Percentiles rank a stretch among this genome's conserved stretches.
Conservation (phyloP, 2,329 filamentous ascomycete species). For the Stagonosporopsis chrysanthemi region DNA sequence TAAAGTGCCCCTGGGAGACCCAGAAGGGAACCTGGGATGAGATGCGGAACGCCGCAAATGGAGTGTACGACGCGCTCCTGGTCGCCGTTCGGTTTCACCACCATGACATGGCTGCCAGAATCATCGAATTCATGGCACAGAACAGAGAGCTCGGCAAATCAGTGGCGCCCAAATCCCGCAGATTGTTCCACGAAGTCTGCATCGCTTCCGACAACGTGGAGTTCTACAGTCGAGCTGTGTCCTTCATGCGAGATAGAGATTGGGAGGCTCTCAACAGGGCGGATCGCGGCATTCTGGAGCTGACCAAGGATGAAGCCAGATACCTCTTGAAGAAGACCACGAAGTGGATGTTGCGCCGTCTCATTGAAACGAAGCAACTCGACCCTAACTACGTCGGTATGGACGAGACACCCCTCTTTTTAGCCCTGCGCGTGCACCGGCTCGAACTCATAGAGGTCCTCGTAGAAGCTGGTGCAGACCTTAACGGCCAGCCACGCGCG, state of each 20-base stretch:
- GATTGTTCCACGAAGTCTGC: neutral
- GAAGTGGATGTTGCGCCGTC: neutral
- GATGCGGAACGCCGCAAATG: too few relatives aligned
- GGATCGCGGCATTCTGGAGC: neutral
- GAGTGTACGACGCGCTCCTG: too few relatives aligned
- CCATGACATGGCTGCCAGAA: too few relatives aligned
- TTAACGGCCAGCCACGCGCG: neutral
- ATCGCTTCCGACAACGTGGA: neutral
- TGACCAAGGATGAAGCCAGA: neutral
- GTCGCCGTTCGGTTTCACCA: too few relatives aligned
- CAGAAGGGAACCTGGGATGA: too few relatives aligned
- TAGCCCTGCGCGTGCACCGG: neutral
- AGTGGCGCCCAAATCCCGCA: neutral
- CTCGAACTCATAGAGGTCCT: neutral
- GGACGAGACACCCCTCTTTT: neutral
- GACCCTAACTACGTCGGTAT: neutral
- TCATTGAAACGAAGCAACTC: neutral
- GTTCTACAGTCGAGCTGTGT: neutral
- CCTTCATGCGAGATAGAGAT: neutral
- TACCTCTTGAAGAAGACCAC: neutral
- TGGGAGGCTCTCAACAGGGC: neutral
- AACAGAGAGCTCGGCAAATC: neutral
- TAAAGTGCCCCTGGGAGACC: too few relatives aligned
- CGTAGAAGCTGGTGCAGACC: neutral
- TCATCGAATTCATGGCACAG: neutral